Percentiles rank a stretch among this genome's conserved stretches.
These are phyloP conservation scores for Pestalotiopsis sp. DNA, from an alignment of 2,329 filamentous ascomycete species.

Conservation along the genomic window DNA sequence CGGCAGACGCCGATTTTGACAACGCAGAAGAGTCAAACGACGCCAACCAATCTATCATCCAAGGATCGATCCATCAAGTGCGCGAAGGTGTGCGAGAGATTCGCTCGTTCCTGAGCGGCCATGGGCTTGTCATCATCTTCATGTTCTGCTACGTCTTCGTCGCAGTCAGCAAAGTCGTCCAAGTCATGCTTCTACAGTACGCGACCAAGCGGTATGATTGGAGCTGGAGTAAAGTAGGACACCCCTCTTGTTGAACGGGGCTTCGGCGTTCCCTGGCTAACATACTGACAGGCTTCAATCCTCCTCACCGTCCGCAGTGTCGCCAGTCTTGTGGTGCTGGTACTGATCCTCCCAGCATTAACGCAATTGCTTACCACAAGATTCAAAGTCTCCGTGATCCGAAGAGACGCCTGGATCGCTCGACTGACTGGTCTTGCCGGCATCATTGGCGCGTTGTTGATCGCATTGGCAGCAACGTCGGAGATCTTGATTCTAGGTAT, in stretches of 20 bases:
- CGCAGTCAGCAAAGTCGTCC: slow-evolving; percentile 34
- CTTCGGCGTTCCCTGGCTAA: slow-evolving; percentile 26
- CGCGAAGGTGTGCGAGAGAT: slow-evolving; percentile 35
- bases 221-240: slow-evolving; percentile 44
- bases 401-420: slow-evolving; percentile 43
- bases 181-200: slow-evolving; percentile 53
- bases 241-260: slow-evolving; percentile 24
- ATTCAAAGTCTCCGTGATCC: slow-evolving; percentile 32
- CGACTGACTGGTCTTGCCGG: slow-evolving; percentile 36
- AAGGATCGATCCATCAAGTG: neutral
- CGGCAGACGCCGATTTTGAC: neutral
- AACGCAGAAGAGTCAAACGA: neutral
- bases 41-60: neutral
- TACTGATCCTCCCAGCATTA: slow-evolving; percentile 39
- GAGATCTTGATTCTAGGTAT: slow-evolving; percentile 32
- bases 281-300: slow-evolving; percentile 40
- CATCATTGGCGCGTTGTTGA: slow-evolving; percentile 37
- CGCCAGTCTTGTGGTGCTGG: slow-evolving; percentile 39
- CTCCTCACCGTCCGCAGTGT: slow-evolving; percentile 41
- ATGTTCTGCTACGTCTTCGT: slow-evolving; percentile 38
- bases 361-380: slow-evolving; percentile 36
- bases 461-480: slow-evolving; percentile 38
- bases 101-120: slow-evolving; percentile 42
- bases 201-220: slow-evolving; percentile 53
- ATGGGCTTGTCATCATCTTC: slow-evolving; percentile 40